Base-by-base conservation (phyloP, 1,284 basidiomycete genomes). In the Cutaneotrichosporon sp. region DNA sequence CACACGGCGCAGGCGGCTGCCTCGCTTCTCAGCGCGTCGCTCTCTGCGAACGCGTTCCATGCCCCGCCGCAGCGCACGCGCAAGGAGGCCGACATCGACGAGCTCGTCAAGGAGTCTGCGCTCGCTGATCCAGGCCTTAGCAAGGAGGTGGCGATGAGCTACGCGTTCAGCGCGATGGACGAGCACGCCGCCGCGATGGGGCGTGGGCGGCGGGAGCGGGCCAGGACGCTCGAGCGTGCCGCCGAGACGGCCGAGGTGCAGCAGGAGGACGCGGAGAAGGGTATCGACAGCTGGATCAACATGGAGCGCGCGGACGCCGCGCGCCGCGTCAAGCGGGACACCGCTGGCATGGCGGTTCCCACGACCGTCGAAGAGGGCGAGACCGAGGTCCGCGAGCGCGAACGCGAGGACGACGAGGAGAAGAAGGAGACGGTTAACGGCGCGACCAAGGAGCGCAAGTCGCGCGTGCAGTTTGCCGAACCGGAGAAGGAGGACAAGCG, bases 141-240 rank as follows among this genome's bases (percentile, higher is more conserved):
- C 42, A 64, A 71, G n/a, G 71, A 71, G 24, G 72, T 75, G 1
- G 76, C 76, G 8, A 78, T 78, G 74, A 71, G 69, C 42, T 70
- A 72, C 43, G 72, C 75, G 2, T 73, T 78, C 49, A 70, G 67
- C 4, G 60, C 57, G 6, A 62, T 78, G 50, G 67, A 69, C 38
- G 72, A 74, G 54, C 59, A 56, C 33, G 62, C 62, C 43, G 49
- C 50, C 20, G 54, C 60, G 18, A 25, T 56, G 9, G 47, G 24
- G n/a, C 47, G 27, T 5, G 25, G 25, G 25, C 25, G 25, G 55
- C 42, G 29, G 14, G 24, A 50, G 25, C 20, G 24, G 9, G 38
- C 22, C 16, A 42, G 54, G 54, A 34, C 56, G 42, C 53, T 57
- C 57, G 58, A 56, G 50, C 31, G 65, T 59, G 60, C 61, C 33